phyloP scores from a whole-genome alignment of 2,329 filamentous ascomycete species.

The Scedosporium minutisporum region DNA sequence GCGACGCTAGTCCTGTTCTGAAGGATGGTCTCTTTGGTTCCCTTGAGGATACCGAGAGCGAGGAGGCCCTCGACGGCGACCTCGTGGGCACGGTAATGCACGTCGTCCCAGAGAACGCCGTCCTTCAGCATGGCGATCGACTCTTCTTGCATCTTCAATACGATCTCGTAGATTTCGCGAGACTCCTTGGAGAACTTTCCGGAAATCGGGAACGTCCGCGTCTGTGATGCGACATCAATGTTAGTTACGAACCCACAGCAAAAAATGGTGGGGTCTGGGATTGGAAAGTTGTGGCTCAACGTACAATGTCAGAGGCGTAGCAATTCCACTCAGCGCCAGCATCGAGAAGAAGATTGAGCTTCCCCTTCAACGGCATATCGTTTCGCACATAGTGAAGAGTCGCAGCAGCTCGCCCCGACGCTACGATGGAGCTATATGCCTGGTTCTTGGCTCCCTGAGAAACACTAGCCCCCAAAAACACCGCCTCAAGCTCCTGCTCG shows the following conservation, averaged over 20 bases:
- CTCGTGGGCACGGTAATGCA: slow-evolving; percentile 70
- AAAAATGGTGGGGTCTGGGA: neutral
- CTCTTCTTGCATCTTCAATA: slow-evolving; percentile 76
- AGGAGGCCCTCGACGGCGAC: slow-evolving; percentile 75
- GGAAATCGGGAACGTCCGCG: slow-evolving; percentile 74
- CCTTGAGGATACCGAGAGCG: slow-evolving; percentile 62
- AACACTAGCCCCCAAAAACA: slow-evolving; percentile 70
- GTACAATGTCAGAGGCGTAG: slow-evolving; percentile 59
- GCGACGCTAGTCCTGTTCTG: slow-evolving; percentile 71
- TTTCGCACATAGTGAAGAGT: slow-evolving; percentile 85
- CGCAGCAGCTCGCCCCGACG: slow-evolving; percentile 67
- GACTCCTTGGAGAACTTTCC: slow-evolving; percentile 63
- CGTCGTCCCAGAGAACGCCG: slow-evolving; percentile 69
- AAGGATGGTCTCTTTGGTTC: slow-evolving; percentile 62
- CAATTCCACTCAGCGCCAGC: slow-evolving; percentile 69
- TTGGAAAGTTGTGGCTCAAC: slow-evolving; percentile 13
- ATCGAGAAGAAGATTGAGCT: slow-evolving; percentile 75
- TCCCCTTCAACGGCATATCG: slow-evolving; percentile 56
- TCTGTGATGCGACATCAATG: slow-evolving; percentile 33
- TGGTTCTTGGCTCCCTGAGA: slow-evolving; percentile 69
- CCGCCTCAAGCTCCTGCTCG: slow-evolving; percentile 73
- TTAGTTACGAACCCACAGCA: neutral
- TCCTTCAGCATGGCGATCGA: slow-evolving; percentile 64
- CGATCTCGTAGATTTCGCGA: slow-evolving; percentile 69
- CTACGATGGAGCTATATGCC: slow-evolving; percentile 81